phyloP scores from a whole-genome alignment of 805 yeast genomes.

The Grigorovia yakushimaensis region DNA sequence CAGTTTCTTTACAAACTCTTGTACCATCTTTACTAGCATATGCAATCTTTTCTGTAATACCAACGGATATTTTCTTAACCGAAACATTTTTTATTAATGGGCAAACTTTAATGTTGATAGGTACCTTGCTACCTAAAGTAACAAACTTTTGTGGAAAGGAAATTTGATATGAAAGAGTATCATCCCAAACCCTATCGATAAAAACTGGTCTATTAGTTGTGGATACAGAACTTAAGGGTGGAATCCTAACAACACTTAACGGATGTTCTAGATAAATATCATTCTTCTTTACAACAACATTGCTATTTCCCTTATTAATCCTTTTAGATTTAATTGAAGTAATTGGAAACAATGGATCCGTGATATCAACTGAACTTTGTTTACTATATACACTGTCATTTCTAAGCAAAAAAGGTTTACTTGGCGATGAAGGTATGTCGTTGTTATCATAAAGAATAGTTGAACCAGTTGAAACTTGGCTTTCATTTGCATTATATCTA shows the following conservation, averaged over 20 bases:
- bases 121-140: conserved; percentile 50
- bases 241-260: conserved; percentile 32
- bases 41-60: conserved; percentile 56
- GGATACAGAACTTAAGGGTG: conserved; percentile 31
- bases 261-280: conserved; percentile 22
- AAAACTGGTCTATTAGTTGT: conserved; percentile 60
- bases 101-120: conserved; percentile 51
- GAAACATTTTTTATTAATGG: conserved; percentile 56
- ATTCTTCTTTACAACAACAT: background rate
- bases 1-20: conserved; percentile 45
- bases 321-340: background rate
- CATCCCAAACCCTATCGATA: conserved; percentile 68
- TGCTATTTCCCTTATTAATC: background rate
- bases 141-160: conserved; percentile 64
- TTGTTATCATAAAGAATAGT: background rate
- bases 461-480: background rate
- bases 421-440: background rate
- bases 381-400: background rate
- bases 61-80: conserved; percentile 54
- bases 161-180: conserved; percentile 58
- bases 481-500: background rate
- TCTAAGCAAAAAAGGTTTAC: background rate
- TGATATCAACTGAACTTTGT: conserved; percentile 1
- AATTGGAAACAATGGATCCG: conserved; percentile 1
- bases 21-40: conserved; percentile 48